These are phyloP conservation scores for Bruguiera hainesii DNA, from an alignment of 441 rosid genomes.

Conservation along the genomic window DNA sequence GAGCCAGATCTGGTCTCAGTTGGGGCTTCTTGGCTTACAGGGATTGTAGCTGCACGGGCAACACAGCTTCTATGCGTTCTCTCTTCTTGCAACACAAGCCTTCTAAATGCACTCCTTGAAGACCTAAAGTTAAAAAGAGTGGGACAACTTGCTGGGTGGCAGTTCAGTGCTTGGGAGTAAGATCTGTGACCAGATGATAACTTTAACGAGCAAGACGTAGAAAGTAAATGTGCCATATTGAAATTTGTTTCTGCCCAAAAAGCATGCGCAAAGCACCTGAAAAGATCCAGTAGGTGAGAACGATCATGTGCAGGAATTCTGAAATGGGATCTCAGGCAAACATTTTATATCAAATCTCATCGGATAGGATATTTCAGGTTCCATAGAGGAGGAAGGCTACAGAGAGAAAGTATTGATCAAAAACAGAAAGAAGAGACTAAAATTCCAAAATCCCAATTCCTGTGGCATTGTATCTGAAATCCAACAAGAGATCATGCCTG, in stretches of 20 bases:
- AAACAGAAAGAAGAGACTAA: not conserved
- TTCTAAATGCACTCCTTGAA: slow-evolving; percentile 31
- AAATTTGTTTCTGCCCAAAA: slow-evolving; percentile 16
- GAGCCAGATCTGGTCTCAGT: slow-evolving; percentile 37
- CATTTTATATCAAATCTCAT: not conserved
- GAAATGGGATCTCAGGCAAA: not conserved
- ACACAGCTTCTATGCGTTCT: slow-evolving; percentile 27
- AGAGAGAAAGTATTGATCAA: not conserved
- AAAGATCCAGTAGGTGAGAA: slow-evolving; percentile 12
- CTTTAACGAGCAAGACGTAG: slow-evolving; percentile 51
- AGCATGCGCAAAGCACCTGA: slow-evolving; percentile 43
- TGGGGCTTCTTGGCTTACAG: slow-evolving; percentile 50
- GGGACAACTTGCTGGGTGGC: slow-evolving; percentile 22
- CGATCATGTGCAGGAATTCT: not conserved
- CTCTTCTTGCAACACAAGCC: slow-evolving; percentile 33
- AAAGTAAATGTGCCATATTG: slow-evolving; percentile 63
- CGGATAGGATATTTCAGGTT: not conserved
- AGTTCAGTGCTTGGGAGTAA: slow-evolving; percentile 28
- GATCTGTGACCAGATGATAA: slow-evolving; percentile 36
- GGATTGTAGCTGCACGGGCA: slow-evolving; percentile 43
- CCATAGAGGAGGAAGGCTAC: not conserved
- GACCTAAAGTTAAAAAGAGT: slow-evolving; percentile 31
- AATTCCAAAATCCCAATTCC: not conserved
- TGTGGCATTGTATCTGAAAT: not conserved
- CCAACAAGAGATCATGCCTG: not conserved